Conservation (phyloP, 2,329 filamentous ascomycete species). For the Fusarium tuaranense region DNA sequence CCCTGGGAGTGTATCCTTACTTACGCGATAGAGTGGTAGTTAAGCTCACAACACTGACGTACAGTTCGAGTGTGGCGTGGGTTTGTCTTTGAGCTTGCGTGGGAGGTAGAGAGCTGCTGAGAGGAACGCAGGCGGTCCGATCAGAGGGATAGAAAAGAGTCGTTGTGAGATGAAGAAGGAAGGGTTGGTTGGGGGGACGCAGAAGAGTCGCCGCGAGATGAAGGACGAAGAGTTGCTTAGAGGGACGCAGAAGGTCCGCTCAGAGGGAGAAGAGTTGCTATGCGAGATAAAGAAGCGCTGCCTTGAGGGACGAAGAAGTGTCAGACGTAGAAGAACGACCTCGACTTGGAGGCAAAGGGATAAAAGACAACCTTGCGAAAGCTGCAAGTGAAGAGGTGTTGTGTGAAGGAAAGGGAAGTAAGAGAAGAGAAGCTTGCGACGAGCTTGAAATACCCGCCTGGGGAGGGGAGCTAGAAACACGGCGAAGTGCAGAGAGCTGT, state of each 20-base stretch:
- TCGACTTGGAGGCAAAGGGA: not conserved
- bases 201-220: too few relatives aligned
- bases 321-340: not conserved
- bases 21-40: not conserved
- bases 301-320: not conserved
- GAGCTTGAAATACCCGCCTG: not conserved
- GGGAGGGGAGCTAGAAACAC: not conserved
- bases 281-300: not conserved
- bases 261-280: not conserved
- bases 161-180: too few relatives aligned
- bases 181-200: too few relatives aligned
- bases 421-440: not conserved
- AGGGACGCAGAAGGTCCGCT: too few relatives aligned
- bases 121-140: too few relatives aligned
- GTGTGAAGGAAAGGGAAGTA: not conserved
- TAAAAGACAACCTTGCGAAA: not conserved
- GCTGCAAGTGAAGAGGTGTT: not conserved
- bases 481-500: not conserved
- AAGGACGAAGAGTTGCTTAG: not conserved
- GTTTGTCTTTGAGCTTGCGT: not conserved
- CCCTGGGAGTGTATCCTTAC: not conserved
- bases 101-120: not conserved
- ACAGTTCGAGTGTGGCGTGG: not conserved
- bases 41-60: not conserved
- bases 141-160: too few relatives aligned